Conservation (phyloP, 2,329 filamentous ascomycete genomes). For the Pestalotiopsis sp. region DNA sequence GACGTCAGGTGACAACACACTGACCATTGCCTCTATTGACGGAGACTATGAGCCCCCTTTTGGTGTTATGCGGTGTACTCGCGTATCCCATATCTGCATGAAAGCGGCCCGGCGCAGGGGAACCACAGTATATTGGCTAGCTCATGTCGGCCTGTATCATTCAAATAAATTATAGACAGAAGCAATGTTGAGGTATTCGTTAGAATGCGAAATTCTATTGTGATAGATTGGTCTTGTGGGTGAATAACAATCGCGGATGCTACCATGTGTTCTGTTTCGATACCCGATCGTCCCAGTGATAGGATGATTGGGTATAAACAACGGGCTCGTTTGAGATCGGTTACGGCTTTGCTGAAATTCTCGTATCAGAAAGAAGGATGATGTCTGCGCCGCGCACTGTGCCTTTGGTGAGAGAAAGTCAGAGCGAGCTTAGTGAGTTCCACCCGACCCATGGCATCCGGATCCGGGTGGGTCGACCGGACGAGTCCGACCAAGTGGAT, state of each 20-base stretch:
- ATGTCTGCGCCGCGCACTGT: not conserved
- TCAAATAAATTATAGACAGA: not conserved
- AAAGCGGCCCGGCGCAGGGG: not conserved
- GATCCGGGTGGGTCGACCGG: not conserved
- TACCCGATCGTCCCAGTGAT: not conserved
- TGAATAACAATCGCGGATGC: not conserved
- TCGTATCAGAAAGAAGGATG: not conserved
- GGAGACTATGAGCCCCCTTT: not conserved
- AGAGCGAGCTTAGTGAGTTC: not conserved
- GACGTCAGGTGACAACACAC: not conserved
- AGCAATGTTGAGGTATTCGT: not conserved
- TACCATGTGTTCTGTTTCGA: not conserved
- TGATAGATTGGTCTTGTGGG: not conserved
- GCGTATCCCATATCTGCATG: not conserved
- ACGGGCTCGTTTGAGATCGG: not conserved
- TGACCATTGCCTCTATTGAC: not conserved
- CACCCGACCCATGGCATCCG: not conserved
- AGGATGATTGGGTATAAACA: not conserved
- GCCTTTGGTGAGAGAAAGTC: not conserved
- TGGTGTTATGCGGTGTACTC: not conserved
- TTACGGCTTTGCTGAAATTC: not conserved
- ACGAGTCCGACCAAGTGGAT: not conserved
- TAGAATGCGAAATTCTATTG: not conserved
- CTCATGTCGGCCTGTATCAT: not conserved
- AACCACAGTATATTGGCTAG: not conserved